Evolutionary conservation across 805 yeast species (phyloP), one percentile per base, ranked within the genome.

Genomic region (Yarrowia bubula): DNA sequence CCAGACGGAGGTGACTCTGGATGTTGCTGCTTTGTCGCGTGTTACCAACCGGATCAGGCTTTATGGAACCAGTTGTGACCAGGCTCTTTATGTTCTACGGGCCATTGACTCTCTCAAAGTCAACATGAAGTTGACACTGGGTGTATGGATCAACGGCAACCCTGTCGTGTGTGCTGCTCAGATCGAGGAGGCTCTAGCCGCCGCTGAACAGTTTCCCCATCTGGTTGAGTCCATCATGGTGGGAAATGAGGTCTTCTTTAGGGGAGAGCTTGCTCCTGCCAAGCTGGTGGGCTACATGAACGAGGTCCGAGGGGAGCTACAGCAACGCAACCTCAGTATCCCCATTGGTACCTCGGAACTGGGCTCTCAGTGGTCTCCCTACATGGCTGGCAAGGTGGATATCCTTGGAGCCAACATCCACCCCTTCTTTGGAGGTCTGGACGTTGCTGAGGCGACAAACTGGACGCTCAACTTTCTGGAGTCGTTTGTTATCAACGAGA

Each of bases 321-420:
- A 71, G 68, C n/a, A 67, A 73, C 2, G 71, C 77, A 42, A 73
- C 66, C 47, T 76, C 72, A 47, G 77, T 75, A 69, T 86, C 13
- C 84, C 85, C 0, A 83, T 87, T 3, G 91, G 90, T 1, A 84
- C 88, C 0, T 79, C 87, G 0, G 91, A 87, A 51, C 72, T 84
- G 42, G 88, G 87, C 0, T 78, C 84, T 0, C 74, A 76, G 42
- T 74, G 84, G 44, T 77, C 77, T 33, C 67, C 71, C 3, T 75
- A 75, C 3, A 69, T 85, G 33, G 70, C 83, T 35, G 69, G 73
- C 39, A 75, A 71, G 1, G 80, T 84, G 68, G 90, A 87, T 69
- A 73, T 86, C 10, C 72, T 84, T 37, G 91, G 90, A 0, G 84
- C 86, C 8, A 86, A 86, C 70, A 76, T 85, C 4, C 89, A 86